Evolutionary conservation across 73 alveolate species (phyloP), one percentile per base, ranked within the genome.

Genomic region (Stentor roeselii): DNA sequence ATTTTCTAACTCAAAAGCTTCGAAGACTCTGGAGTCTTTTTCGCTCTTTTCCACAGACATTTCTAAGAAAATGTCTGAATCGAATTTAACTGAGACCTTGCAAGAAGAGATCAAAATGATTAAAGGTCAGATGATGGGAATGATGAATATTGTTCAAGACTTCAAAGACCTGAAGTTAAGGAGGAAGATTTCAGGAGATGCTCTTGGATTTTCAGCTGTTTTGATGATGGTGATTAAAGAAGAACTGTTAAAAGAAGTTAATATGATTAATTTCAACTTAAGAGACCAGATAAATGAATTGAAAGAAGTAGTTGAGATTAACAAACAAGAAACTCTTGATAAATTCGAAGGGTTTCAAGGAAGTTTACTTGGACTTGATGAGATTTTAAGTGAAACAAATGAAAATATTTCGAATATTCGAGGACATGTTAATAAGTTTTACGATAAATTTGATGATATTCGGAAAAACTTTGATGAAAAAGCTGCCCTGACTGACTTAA

Each of bases 1-100:
- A 41, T 92, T 92, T 75, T 80, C 91, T 31, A 86, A 61, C 77
- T 86, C 88, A 27, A 86, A 35, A 35, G 39, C 77, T 60, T 78
- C 39, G 78, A 78, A 86, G 4, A 39, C 39, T 3, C 84, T 76
- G 3, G 21, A 32, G 50, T 83, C 89, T 1, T 58, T 58, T 58
- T n/a, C n/a, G n/a, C n/a, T n/a, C n/a, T n/a, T n/a, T n/a, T n/a
- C n/a, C n/a, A n/a, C n/a, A n/a, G n/a, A n/a, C n/a, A n/a, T n/a
- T n/a, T 50, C 67, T 50, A 21, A 11, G 21, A 11, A 50, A 50
- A 50, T 50, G 67, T 6, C 67, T 11, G 67, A 50, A 50, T 6
- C 21, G 6, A 50, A 11, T 50, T 11, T 21, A 50, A 50, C 6
- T 50, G 67, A 50, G 6, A 6, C 30, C 21, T 11, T 50, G 21